Percentiles rank a stretch among this genome's conserved stretches.
Conservation (phyloP, 225 moss, liverwort and hornwort species). For the Lunularia cruciata region DNA sequence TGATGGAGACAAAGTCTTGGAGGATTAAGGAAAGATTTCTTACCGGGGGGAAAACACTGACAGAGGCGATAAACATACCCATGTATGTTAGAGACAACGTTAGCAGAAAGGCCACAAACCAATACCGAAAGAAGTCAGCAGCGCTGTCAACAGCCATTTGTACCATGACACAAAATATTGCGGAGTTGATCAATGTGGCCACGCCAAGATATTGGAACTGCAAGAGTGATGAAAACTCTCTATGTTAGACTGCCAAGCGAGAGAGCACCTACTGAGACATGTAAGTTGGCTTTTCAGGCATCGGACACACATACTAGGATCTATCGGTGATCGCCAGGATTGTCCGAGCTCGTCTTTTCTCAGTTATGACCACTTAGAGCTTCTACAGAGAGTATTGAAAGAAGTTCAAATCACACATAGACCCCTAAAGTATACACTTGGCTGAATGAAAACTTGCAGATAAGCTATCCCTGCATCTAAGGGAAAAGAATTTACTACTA, state of each 20-base stretch:
- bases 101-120: conserved; percentile 67
- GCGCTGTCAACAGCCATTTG: conserved; percentile 64
- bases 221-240: neutral
- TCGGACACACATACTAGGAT: too few species aligned
- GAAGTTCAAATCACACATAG: too few species aligned
- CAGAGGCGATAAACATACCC: conserved; percentile 62
- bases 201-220: conserved; percentile 75
- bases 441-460: too few species aligned
- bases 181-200: conserved; percentile 58
- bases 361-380: too few species aligned
- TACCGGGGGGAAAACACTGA: conserved; percentile 72
- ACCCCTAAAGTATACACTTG: too few species aligned
- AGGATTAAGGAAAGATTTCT: neutral
- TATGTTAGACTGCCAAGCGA: too few species aligned
- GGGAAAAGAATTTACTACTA: neutral
- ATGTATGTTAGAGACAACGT: conserved; percentile 72
- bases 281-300: too few species aligned
- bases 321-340: too few species aligned
- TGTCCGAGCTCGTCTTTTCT: too few species aligned
- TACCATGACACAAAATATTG: conserved; percentile 79
- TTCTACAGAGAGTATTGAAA: too few species aligned
- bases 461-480: neutral
- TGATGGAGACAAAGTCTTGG: too few species aligned
- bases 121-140: conserved; percentile 73
- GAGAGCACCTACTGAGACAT: too few species aligned